Percentiles rank a stretch among this genome's conserved stretches.
phyloP scores from a whole-genome alignment of 345 rosid species.

The Hibiscus syriacus region DNA sequence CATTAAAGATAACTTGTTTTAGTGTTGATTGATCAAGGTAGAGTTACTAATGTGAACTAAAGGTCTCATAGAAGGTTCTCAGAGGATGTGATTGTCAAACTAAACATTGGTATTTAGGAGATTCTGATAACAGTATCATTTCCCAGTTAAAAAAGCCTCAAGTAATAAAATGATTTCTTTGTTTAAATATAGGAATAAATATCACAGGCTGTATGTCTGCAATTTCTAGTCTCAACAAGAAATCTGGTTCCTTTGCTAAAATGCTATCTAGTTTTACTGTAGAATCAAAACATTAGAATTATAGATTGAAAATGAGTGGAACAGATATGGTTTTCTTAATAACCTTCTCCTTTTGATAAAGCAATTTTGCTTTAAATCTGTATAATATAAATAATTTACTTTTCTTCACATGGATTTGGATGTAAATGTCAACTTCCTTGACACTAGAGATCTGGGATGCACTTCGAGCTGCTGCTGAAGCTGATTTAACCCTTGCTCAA shows the following conservation, averaged over 20 bases:
- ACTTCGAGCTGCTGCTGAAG: slow-evolving; percentile 69
- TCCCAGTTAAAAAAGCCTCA: not conserved
- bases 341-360: not conserved
- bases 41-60: not conserved
- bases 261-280: not conserved
- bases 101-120: not conserved
- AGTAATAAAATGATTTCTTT: not conserved
- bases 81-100: not conserved
- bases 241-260: not conserved
- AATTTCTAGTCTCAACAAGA: not conserved
- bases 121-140: not conserved
- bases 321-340: not conserved
- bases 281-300: not conserved
- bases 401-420: not conserved
- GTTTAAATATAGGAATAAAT: not conserved
- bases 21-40: not conserved
- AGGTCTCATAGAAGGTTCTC: not conserved
- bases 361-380: not conserved
- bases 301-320: not conserved
- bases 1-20: not conserved
- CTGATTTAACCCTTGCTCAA: slow-evolving; percentile 53
- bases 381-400: not conserved
- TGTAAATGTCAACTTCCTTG: not conserved
- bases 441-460: slow-evolving; percentile 85
- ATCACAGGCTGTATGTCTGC: not conserved